Conservation (phyloP, 1,284 basidiomycete species). For the Microbotryomycetes sp. region DNA sequence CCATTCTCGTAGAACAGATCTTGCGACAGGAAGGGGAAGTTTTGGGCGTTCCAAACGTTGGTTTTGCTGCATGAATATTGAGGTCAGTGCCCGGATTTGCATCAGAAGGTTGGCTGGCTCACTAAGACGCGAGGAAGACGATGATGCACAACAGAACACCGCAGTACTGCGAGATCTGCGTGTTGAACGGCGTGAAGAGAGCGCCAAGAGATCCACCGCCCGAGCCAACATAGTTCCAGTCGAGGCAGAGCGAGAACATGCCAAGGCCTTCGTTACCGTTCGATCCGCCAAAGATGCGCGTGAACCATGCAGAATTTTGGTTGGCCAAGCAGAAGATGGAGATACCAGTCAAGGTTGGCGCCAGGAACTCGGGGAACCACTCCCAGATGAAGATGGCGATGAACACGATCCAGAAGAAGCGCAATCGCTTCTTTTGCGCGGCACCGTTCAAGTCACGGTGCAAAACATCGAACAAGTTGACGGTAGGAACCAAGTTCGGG, state of each 20-base stretch:
- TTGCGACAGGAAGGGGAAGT: conserved; percentile 49
- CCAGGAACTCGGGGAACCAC: conserved; percentile 9
- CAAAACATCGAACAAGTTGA: not conserved
- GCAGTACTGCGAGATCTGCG: conserved; percentile 42
- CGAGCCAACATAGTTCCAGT: conserved; percentile 45
- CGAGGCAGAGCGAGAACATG: conserved; percentile 50
- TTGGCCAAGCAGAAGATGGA: conserved; percentile 54
- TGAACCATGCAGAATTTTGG: conserved; percentile 43
- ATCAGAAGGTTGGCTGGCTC: not conserved
- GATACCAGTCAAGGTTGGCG: conserved; percentile 48
- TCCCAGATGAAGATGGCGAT: conserved; percentile 51
- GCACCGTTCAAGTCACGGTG: not conserved
- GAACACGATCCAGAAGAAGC: conserved; percentile 54
- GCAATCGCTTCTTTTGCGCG: conserved; percentile 38
- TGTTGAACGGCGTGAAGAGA: conserved; percentile 2
- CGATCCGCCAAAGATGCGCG: conserved; percentile 49
- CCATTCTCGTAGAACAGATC: conserved; percentile 49
- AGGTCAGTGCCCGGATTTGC: not conserved
- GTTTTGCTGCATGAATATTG: not conserved
- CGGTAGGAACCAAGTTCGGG: conserved; percentile 45
- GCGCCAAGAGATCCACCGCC: conserved; percentile 29
- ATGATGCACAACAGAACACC: conserved; percentile 50
- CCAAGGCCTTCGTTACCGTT: conserved; percentile 53
- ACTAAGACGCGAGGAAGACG: conserved; percentile 43
- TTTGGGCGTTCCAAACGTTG: conserved; percentile 4